A percentile compares a stretch with the other conserved stretches of the same genome.
Evolutionary conservation across 2,329 filamentous ascomycete species (phyloP).

Genomic region (Aspergillus nomiae): DNA sequence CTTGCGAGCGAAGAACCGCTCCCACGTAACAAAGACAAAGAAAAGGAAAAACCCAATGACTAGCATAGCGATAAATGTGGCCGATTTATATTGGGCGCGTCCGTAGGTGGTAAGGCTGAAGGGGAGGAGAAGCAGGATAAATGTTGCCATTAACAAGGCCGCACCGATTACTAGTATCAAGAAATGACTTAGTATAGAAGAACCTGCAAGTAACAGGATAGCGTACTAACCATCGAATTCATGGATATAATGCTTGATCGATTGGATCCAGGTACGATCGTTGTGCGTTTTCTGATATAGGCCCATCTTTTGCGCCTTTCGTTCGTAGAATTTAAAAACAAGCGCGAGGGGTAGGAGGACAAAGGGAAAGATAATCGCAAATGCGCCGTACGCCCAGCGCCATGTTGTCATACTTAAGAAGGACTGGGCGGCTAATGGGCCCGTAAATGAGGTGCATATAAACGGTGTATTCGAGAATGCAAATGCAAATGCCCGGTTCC

Average conservation of each 20-base stretch:
- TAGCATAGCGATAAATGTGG: constrained; percentile 7
- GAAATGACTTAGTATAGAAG: no score
- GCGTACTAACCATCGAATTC: constrained; percentile 59
- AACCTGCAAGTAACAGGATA: no score
- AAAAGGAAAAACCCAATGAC: constrained; percentile 1
- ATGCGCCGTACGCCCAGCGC: constrained; percentile 66
- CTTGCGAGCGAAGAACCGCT: constrained; percentile 54
- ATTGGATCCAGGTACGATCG: constrained; percentile 51
- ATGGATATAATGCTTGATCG: constrained; percentile 55
- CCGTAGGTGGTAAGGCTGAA: constrained; percentile 6
- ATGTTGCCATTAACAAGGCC: constrained; percentile 6
- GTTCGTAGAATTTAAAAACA: constrained; percentile 59
- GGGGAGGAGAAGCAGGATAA: constrained; percentile 5
- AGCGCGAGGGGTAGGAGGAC: constrained; percentile 58
- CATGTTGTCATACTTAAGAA: constrained; percentile 53
- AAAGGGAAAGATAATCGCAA: constrained; percentile 61
- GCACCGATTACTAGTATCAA: constrained; percentile 23
- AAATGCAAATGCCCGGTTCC: constrained; percentile 63
- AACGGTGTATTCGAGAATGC: constrained; percentile 64
- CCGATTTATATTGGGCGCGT: constrained; percentile 4
- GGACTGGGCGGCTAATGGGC: constrained; percentile 56
- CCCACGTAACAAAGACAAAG: constrained; percentile 55
- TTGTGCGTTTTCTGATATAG: constrained; percentile 46
- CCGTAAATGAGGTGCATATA: constrained; percentile 61
- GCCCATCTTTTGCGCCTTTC: constrained; percentile 59